A percentile compares a stretch with the other conserved stretches of the same genome.
Conservation (phyloP, 2,329 filamentous ascomycete species). For the Rhytidhysteron rufulum region DNA sequence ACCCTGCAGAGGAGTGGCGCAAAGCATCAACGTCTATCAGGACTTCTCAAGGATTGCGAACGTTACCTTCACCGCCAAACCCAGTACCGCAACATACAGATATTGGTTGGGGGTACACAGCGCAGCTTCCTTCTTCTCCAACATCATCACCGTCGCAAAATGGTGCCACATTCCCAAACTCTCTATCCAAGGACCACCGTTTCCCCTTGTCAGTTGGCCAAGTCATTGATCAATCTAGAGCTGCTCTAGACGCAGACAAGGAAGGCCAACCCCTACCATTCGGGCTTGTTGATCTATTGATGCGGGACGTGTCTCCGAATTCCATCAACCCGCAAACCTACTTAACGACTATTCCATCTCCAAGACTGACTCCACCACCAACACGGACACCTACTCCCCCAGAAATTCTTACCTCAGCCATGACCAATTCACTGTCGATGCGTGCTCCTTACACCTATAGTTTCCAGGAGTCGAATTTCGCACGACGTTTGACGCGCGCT, state of each 20-base stretch:
- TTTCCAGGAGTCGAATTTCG: conserved; percentile 64
- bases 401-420: conserved; percentile 14
- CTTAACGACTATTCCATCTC: conserved; percentile 20
- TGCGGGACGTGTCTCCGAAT: conserved; percentile 12
- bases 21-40: conserved; percentile 2
- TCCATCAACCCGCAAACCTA: conserved; percentile 29
- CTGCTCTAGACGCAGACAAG: conserved; percentile 2
- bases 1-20: conserved; percentile 8
- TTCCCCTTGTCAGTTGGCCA: conserved; percentile 14
- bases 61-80: neutral
- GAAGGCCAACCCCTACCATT: conserved; percentile 21
- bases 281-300: conserved; percentile 24
- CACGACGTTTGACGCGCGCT: conserved; percentile 64
- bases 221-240: conserved; percentile 18
- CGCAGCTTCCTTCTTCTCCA: neutral
- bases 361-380: conserved; percentile 19
- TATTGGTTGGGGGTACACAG: conserved; percentile 25
- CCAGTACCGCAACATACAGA: conserved; percentile 10
- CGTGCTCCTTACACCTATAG: conserved; percentile 53
- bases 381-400: conserved; percentile 21
- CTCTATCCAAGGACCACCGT: conserved; percentile 3
- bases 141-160: neutral
- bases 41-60: conserved; percentile 4
- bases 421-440: conserved; percentile 20
- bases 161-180: neutral